Evolutionary conservation across 805 yeast genomes (phyloP).

Genomic region (Scheffersomyces amazonensis): DNA sequence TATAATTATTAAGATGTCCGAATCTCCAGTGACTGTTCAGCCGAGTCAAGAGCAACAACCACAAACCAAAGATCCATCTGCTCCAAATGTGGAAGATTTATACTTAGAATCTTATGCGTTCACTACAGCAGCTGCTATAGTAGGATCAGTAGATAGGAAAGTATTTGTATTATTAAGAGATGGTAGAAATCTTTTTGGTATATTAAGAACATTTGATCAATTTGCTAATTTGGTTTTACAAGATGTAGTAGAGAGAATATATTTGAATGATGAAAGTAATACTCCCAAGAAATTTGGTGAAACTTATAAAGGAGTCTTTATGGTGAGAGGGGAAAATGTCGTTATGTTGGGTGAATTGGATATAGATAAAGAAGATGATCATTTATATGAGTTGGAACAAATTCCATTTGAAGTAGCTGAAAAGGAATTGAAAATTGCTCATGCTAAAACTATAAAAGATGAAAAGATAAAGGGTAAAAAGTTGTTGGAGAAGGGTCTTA

Average conservation of each 20-base stretch:
- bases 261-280: slow-evolving; percentile 44
- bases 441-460: slow-evolving; percentile 28
- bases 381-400: slow-evolving; percentile 53
- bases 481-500: slow-evolving; percentile 53
- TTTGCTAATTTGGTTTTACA: slow-evolving; percentile 91
- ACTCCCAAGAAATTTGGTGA: slow-evolving; percentile 64
- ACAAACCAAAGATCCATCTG: slow-evolving; percentile 11
- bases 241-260: slow-evolving; percentile 84
- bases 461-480: slow-evolving; percentile 47
- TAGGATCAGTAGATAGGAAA: slow-evolving; percentile 79
- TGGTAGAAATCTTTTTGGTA: slow-evolving; percentile 85
- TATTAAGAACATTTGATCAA: slow-evolving; percentile 92
- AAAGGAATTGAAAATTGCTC: slow-evolving; percentile 29
- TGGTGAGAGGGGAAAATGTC: slow-evolving; percentile 95
- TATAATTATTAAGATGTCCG: too few species aligned
- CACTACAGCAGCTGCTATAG: slow-evolving; percentile 87
- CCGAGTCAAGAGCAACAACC: slow-evolving; percentile 6
- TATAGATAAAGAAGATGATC: slow-evolving; percentile 78
- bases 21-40: not conserved
- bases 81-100: slow-evolving; percentile 48
- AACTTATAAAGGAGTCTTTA: slow-evolving; percentile 70
- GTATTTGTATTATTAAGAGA: slow-evolving; percentile 86
- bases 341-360: slow-evolving; percentile 93
- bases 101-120: slow-evolving; percentile 79
- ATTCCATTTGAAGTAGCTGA: slow-evolving; percentile 65